Evolutionary conservation across 139 green algal species (phyloP), one percentile per base, ranked within the genome.

Genomic region (Diplosphaera chodatii): DNA sequence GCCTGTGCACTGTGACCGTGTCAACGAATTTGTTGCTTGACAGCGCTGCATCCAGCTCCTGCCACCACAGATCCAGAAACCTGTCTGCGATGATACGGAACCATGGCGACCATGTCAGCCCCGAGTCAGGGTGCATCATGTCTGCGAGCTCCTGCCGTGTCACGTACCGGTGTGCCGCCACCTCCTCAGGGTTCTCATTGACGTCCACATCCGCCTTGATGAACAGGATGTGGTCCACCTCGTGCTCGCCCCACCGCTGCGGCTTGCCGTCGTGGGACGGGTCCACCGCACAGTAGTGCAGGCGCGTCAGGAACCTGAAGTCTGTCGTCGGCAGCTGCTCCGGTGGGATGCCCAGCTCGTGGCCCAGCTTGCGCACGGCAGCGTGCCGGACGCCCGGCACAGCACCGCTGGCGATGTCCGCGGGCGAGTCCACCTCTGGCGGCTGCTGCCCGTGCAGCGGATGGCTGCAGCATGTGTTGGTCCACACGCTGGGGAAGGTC

Each of bases 401-500:
- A 20, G 32, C 56, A 3, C 76, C 84, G 25, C 68, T 27, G 1
- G 33, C 74, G 2, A 92, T 72, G 55, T 78, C 74, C 0, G 65
- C 69, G 0, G 69, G 56, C 1, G 5, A 20, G 68, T 94, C 89
- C 6, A 95, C 83, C 64, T 87, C 82, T 32, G 29, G 72, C 5
- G 91, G 92, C 0, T 64, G 25, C 32, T 96, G 85, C 2, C 90
- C 92, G 68, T 91, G 79, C 67, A 99, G 80, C 23, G 84, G 95
- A 79, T 99, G 95, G 67, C 77, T 91, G 87, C 95, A 99, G 84
- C 95, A 99, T 0, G 95, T 97, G 84, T 99, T 99, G 55, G 94
- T 98, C 94, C 94, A 98, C 55, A 96, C 88, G 2, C 71, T 73
- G 21, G 95, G 95, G 71, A 99, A 99, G 0, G 95, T 99, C 59